Percentiles rank a stretch among this genome's conserved stretches.
These are phyloP conservation scores for Aspergillus neotritici DNA, from an alignment of 2,329 filamentous ascomycete genomes.

Conservation along the genomic window DNA sequence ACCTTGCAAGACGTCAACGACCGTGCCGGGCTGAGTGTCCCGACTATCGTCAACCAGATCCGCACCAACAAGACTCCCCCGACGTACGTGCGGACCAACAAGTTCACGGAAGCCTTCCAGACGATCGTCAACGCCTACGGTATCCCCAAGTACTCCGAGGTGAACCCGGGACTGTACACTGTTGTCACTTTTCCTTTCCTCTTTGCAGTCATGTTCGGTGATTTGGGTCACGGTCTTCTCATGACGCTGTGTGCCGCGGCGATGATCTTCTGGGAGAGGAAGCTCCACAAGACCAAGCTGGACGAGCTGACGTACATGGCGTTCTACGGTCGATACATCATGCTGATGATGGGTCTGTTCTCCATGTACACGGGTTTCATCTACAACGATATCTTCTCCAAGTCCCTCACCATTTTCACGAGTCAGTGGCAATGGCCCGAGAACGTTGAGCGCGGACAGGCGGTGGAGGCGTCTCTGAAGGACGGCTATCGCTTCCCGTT, in stretches of 20 bases:
- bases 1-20: slow-evolving; percentile 96
- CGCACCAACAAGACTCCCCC: slow-evolving; percentile 95
- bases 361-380: slow-evolving; percentile 95
- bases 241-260: slow-evolving; percentile 77
- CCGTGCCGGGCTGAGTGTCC: slow-evolving; percentile 88
- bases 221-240: slow-evolving; percentile 86
- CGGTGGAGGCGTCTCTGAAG: slow-evolving; percentile 63
- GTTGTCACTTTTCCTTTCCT: slow-evolving; percentile 99
- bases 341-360: slow-evolving; percentile 95
- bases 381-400: slow-evolving; percentile 97
- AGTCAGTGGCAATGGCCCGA: slow-evolving; percentile 85
- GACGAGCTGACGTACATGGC: slow-evolving; percentile 98
- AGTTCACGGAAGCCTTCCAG: slow-evolving; percentile 96
- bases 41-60: slow-evolving; percentile 97
- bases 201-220: slow-evolving; percentile 99
- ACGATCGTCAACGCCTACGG: slow-evolving; percentile 99
- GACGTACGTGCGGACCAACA: slow-evolving; percentile 96
- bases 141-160: slow-evolving; percentile 92
- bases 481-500: slow-evolving; percentile 85
- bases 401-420: slow-evolving; percentile 79
- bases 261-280: slow-evolving; percentile 97
- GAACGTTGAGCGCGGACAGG: slow-evolving; percentile 59
- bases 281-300: slow-evolving; percentile 74
- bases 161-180: slow-evolving; percentile 91
- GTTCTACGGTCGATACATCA: slow-evolving; percentile 97